Evolutionary conservation across 345 rosid genomes (phyloP).

Genomic region (Eucalyptus leucophloia): DNA sequence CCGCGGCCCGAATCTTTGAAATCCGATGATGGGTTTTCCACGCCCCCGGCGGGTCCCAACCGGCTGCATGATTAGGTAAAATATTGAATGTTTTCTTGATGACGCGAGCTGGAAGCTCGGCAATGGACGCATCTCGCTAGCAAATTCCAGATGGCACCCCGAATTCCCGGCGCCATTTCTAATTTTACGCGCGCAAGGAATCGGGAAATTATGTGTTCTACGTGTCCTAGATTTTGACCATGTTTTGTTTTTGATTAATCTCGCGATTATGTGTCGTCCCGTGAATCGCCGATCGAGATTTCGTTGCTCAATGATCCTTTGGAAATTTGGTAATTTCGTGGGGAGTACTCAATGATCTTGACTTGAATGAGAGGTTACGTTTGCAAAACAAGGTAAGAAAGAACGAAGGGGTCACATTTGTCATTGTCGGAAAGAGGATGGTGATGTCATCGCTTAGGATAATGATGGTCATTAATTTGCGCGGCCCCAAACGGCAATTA

Average conservation of each 20-base stretch:
- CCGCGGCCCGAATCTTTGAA: neutral
- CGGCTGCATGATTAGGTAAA: neutral
- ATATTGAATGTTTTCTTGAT: rapidly evolving
- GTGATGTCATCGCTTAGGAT: neutral
- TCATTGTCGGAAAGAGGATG: neutral
- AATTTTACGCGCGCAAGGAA: neutral
- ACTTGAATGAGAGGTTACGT: neutral
- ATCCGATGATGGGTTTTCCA: neutral
- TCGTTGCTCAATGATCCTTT: neutral
- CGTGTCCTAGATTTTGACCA: neutral
- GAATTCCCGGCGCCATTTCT: neutral
- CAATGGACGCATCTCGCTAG: neutral
- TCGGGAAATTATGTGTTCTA: neutral
- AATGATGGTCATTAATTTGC: neutral
- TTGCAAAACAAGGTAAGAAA: neutral
- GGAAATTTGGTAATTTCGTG: neutral
- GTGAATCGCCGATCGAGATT: neutral
- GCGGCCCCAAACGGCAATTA: neutral
- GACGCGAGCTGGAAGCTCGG: neutral
- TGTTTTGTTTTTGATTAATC: no score
- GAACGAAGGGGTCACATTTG: neutral
- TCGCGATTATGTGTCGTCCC: neutral
- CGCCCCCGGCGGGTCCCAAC: neutral
- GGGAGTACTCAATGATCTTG: neutral
- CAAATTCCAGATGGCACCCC: neutral